Evolutionary conservation across 2,329 filamentous ascomycete genomes (phyloP).

Genomic region (Pseudopyrenochaeta lycopersici): DNA sequence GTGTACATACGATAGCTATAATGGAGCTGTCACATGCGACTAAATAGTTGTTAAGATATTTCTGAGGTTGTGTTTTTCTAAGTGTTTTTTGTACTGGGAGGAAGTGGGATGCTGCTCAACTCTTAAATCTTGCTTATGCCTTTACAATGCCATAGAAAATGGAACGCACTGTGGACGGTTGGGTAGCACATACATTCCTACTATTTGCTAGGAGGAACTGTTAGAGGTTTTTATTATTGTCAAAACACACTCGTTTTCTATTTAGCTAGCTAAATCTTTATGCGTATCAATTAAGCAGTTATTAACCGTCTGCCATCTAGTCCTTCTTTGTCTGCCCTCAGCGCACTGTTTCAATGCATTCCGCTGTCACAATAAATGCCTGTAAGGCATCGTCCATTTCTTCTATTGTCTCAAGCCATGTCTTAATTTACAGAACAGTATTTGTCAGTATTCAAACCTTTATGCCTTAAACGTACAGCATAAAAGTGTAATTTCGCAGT

Average conservation of each 20-base stretch:
- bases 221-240: background rate
- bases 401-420: background rate
- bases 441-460: too few relatives aligned
- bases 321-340: background rate
- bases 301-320: background rate
- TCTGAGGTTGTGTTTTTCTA: too few relatives aligned
- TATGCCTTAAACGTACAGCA: too few relatives aligned
- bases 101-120: background rate
- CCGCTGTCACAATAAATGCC: background rate
- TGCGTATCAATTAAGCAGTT: background rate
- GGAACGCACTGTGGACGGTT: background rate
- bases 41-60: background rate
- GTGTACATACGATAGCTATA: background rate
- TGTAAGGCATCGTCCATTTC: background rate
- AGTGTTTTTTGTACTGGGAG: background rate
- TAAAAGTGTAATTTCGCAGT: too few relatives aligned
- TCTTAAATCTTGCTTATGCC: background rate
- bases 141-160: background rate
- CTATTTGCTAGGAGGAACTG: background rate
- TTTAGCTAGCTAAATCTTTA: background rate
- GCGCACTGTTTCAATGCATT: background rate
- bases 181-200: background rate
- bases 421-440: too few relatives aligned
- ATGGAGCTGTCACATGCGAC: background rate
- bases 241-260: background rate